Evolutionary conservation across 768 basidiomycete species (phyloP).

Genomic region (Vishniacozyma victoriae): DNA sequence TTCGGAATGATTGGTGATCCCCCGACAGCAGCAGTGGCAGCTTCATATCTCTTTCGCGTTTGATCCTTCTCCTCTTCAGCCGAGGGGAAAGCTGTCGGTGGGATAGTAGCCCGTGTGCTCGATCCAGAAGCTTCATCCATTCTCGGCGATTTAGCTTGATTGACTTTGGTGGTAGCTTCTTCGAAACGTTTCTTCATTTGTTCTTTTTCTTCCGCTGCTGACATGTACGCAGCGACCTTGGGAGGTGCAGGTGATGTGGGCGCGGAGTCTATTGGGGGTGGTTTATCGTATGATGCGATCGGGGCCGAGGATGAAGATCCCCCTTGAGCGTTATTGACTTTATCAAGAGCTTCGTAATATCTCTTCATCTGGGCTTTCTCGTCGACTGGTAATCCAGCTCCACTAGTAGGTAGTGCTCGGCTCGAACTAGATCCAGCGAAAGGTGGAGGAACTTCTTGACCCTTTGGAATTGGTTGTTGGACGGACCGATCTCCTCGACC

Average conservation of each 20-base stretch:
- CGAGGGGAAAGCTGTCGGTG: slow-evolving; percentile 2
- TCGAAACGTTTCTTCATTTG: slow-evolving; percentile 18
- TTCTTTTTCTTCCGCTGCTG: slow-evolving; percentile 10
- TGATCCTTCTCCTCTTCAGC: slow-evolving; percentile 42
- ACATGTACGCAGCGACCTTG: not conserved
- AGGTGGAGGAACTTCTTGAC: not conserved
- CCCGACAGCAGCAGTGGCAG: slow-evolving; percentile 17
- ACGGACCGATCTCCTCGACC: too few relatives aligned
- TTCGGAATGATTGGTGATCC: too few relatives aligned
- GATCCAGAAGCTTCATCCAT: not conserved
- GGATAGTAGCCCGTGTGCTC: not conserved
- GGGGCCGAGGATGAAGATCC: not conserved
- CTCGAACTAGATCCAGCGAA: too few relatives aligned
- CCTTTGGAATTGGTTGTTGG: not conserved
- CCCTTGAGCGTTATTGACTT: slow-evolving; percentile 9
- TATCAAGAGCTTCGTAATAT: slow-evolving; percentile 36
- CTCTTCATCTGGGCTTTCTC: slow-evolving; percentile 40
- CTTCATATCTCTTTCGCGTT: slow-evolving; percentile 35
- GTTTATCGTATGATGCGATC: not conserved
- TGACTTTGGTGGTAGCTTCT: too few relatives aligned
- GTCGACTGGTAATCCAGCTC: slow-evolving; percentile 5
- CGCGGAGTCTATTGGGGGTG: not conserved
- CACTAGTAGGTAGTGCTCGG: not conserved
- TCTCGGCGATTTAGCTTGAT: not conserved
- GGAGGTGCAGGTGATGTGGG: not conserved